A percentile compares a stretch with the other conserved stretches of the same genome.
phyloP scores from a whole-genome alignment of 257 asterid species.

The Plantago major region DNA sequence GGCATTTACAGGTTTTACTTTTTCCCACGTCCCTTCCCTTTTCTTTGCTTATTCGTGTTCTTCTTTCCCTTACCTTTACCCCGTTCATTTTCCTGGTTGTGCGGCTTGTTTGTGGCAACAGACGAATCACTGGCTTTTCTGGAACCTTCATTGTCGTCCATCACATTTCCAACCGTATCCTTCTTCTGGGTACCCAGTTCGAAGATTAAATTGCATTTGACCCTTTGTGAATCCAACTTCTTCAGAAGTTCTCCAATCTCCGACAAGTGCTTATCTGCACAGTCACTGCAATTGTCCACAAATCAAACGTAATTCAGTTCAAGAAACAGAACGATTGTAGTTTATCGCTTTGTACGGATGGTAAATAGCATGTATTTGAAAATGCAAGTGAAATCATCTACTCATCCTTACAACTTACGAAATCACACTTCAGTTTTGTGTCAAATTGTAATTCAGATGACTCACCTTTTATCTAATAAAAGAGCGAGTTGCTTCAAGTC shows the following conservation, averaged over 20 bases:
- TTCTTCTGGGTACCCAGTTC: neutral
- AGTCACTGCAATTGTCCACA: slow-evolving; percentile 9
- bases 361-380: no score
- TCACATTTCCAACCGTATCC: slow-evolving; percentile 6
- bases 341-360: neutral
- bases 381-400: no score
- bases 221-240: slow-evolving; percentile 18
- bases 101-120: slow-evolving; percentile 3
- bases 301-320: neutral
- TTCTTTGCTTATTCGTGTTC: slow-evolving; percentile 10
- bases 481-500: slow-evolving; percentile 26
- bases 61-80: slow-evolving; percentile 25
- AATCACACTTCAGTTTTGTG: no score
- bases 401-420: no score
- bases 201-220: slow-evolving; percentile 12
- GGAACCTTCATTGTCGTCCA: neutral
- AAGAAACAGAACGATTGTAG: neutral
- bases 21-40: slow-evolving; percentile 20
- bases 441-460: neutral
- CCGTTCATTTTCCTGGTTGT: slow-evolving; percentile 15
- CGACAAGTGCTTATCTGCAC: slow-evolving; percentile 1
- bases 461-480: slow-evolving; percentile 23
- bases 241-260: slow-evolving; percentile 17
- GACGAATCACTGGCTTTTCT: neutral
- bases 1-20: slow-evolving; percentile 1